Conservation (phyloP, 2,329 filamentous ascomycete genomes). For the Dothistroma pini region DNA sequence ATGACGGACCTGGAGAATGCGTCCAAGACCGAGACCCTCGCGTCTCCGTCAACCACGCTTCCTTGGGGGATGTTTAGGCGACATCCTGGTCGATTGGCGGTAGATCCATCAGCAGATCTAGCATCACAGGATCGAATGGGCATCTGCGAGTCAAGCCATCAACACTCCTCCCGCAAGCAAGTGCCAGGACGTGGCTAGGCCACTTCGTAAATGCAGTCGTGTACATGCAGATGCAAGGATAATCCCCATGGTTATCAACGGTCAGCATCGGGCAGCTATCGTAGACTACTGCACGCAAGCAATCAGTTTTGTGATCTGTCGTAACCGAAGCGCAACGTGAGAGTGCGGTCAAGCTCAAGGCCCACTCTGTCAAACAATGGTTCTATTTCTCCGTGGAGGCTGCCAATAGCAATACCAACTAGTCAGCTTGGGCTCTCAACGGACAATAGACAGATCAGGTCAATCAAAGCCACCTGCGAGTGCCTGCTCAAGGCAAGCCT, state of each 20-base stretch:
- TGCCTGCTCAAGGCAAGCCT: conserved; percentile 15
- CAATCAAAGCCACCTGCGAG: conserved; percentile 15
- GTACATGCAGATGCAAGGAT: conserved; percentile 18
- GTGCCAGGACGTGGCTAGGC: conserved; percentile 2
- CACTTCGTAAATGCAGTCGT: conserved; percentile 12
- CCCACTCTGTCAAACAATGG: conserved; percentile 8
- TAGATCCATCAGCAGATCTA: neutral
- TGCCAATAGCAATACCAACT: conserved; percentile 13
- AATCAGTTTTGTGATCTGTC: conserved; percentile 20
- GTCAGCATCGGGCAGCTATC: conserved; percentile 24
- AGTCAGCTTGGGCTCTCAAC: conserved; percentile 5
- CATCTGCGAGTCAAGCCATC: neutral
- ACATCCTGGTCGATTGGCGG: neutral
- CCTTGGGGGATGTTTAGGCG: neutral
- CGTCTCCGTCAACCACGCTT: neutral
- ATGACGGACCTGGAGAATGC: neutral
- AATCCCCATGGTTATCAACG: conserved; percentile 22
- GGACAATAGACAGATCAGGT: conserved; percentile 16
- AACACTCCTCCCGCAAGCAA: neutral
- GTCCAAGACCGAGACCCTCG: neutral
- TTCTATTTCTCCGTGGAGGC: neutral
- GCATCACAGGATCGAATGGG: neutral
- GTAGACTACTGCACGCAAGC: conserved; percentile 25
- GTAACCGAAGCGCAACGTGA: conserved; percentile 20
- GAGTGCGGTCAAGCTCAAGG: conserved; percentile 21